These are phyloP conservation scores for Trichoderma sp. DNA, from an alignment of 2,329 filamentous ascomycete species.

Conservation along the genomic window DNA sequence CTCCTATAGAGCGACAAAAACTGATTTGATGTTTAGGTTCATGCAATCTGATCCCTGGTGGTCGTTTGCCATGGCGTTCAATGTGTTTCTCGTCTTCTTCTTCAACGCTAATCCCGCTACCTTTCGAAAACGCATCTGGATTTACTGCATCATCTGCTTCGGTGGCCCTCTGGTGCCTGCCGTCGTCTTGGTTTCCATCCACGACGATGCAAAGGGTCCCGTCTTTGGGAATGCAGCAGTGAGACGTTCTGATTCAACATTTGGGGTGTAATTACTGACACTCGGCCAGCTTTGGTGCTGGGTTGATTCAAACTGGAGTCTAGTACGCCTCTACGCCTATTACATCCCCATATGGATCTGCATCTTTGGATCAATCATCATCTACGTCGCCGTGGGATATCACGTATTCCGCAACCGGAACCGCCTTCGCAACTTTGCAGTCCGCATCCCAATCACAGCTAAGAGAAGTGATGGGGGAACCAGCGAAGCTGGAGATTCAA, in stretches of 20 bases:
- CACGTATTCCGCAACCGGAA: conserved; percentile 60
- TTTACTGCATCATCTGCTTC: conserved; percentile 68
- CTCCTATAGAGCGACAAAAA: not conserved
- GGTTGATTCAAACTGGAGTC: conserved; percentile 54
- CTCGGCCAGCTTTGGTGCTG: conserved; percentile 56
- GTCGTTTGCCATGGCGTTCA: conserved; percentile 79
- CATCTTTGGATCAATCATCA: conserved; percentile 52
- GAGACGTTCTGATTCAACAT: conserved; percentile 26
- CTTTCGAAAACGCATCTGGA: conserved; percentile 67
- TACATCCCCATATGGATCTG: conserved; percentile 62
- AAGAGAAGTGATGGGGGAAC: conserved; percentile 26
- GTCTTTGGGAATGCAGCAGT: conserved; percentile 58
- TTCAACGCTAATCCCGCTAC: conserved; percentile 56
- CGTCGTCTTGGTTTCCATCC: conserved; percentile 62
- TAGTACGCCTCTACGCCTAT: conserved; percentile 58
- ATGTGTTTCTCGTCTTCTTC: conserved; percentile 70
- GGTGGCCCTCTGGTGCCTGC: conserved; percentile 67
- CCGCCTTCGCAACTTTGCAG: conserved; percentile 47
- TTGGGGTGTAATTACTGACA: not conserved
- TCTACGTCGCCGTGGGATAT: conserved; percentile 57
- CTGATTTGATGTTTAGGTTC: conserved; percentile 52
- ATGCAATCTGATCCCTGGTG: conserved; percentile 74
- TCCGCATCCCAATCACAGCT: conserved; percentile 27
- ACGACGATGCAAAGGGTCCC: conserved; percentile 36
- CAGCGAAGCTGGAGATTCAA: conserved; percentile 33